Evolutionary conservation across 257 asterid genomes (phyloP).

Genomic region (Przewalskia tangutica): DNA sequence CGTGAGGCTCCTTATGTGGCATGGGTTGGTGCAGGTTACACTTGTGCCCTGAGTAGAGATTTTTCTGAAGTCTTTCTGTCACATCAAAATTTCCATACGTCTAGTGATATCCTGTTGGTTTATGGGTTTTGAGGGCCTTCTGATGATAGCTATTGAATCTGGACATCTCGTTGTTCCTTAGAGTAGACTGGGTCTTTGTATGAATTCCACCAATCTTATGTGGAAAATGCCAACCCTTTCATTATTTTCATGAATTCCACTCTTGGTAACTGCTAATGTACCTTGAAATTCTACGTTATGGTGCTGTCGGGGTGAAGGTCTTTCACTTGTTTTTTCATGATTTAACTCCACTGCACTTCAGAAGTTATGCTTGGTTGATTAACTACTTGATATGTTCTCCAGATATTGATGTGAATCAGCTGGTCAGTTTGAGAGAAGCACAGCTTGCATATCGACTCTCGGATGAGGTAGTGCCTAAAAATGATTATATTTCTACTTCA

Average conservation of each 20-base stretch:
- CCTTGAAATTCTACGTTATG: not conserved
- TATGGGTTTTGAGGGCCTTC: not conserved
- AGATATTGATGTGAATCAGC: slow-evolving; percentile 65
- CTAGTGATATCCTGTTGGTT: not conserved
- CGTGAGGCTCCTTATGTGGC: not conserved
- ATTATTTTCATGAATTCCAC: not conserved
- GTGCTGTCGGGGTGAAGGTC: not conserved
- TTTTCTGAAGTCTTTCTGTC: not conserved
- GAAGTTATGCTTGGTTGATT: slow-evolving; percentile 9
- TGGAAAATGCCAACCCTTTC: not conserved
- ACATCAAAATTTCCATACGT: not conserved
- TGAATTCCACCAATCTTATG: not conserved
- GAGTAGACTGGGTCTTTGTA: not conserved
- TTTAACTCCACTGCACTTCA: slow-evolving; percentile 3
- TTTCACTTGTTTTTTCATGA: slow-evolving; percentile 5
- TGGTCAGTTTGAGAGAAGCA: slow-evolving; percentile 82
- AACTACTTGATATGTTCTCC: slow-evolving; percentile 6
- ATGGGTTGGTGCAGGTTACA: not conserved
- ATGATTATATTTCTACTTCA: not conserved
- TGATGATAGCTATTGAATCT: not conserved
- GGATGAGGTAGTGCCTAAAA: slow-evolving; percentile 50
- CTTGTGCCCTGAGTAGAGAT: not conserved
- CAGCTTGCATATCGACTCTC: slow-evolving; percentile 70
- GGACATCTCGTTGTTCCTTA: not conserved
- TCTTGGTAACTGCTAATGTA: not conserved